phyloP scores from a whole-genome alignment of 768 basidiomycete species.

The Fistulinella prunicolor region DNA sequence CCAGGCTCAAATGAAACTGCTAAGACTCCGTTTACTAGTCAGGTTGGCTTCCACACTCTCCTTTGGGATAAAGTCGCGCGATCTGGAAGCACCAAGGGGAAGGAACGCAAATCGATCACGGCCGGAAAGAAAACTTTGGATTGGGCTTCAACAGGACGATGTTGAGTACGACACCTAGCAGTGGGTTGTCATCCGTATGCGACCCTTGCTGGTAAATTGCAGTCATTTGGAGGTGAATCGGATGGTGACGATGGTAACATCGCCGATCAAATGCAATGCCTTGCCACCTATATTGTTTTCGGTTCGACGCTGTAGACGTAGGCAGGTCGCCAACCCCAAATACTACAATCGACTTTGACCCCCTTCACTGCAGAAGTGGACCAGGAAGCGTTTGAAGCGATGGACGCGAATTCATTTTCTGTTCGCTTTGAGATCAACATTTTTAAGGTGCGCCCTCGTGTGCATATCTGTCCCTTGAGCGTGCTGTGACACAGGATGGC shows the following conservation, averaged over 20 bases:
- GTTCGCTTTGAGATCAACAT: constrained; percentile 97
- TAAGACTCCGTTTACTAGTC: constrained; percentile 50
- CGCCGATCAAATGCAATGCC: constrained; percentile 58
- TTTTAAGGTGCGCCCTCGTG: constrained; percentile 70
- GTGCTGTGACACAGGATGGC: background rate
- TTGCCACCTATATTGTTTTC: constrained; percentile 80
- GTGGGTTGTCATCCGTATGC: constrained; percentile 69
- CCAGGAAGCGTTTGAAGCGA: constrained; percentile 67
- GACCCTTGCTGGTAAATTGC: constrained; percentile 34
- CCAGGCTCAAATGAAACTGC: constrained; percentile 51
- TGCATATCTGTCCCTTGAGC: background rate
- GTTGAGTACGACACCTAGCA: constrained; percentile 65
- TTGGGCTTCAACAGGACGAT: constrained; percentile 43
- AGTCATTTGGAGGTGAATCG: constrained; percentile 28
- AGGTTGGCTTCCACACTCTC: constrained; percentile 80
- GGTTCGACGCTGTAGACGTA: constrained; percentile 27
- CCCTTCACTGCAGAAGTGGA: constrained; percentile 66
- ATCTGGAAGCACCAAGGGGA: constrained; percentile 45
- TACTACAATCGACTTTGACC: constrained; percentile 39
- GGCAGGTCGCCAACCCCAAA: constrained; percentile 20
- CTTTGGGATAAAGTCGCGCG: constrained; percentile 61
- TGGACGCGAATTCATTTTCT: constrained; percentile 74
- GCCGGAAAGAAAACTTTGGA: constrained; percentile 47
- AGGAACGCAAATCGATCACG: constrained; percentile 36
- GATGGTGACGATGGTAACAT: constrained; percentile 13